Evolutionary conservation across 805 yeast genomes (phyloP).

Genomic region (Yarrowia yakushimensis): DNA sequence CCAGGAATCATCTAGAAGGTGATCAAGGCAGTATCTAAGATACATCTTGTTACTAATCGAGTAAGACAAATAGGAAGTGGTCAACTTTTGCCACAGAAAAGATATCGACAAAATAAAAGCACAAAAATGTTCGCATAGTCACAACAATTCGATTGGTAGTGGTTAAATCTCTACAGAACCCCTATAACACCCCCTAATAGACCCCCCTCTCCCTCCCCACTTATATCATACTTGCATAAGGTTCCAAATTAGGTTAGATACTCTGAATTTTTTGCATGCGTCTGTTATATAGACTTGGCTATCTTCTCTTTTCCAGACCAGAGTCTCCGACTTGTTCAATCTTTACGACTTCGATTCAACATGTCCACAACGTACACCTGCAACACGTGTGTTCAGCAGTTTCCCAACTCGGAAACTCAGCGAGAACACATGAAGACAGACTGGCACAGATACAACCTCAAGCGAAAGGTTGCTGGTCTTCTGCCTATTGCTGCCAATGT

Average conservation of each 20-base stretch:
- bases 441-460: conserved; percentile 95
- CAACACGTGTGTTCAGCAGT: conserved; percentile 81
- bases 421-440: conserved; percentile 94
- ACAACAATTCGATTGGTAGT: too few relatives aligned
- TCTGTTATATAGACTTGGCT: neutral
- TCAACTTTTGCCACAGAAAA: too few relatives aligned
- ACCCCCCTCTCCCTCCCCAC: too few relatives aligned
- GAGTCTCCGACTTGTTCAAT: neutral
- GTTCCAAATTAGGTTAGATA: neutral
- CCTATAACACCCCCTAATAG: too few relatives aligned
- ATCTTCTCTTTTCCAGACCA: neutral
- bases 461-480: conserved; percentile 82
- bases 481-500: conserved; percentile 67
- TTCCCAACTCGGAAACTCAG: conserved; percentile 78
- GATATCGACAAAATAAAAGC: too few relatives aligned
- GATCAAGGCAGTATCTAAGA: too few relatives aligned
- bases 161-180: too few relatives aligned
- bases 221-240: conserved; percentile 23
- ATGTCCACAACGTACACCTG: conserved; percentile 55
- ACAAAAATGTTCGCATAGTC: too few relatives aligned
- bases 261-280: conserved; percentile 21
- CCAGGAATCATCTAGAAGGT: too few relatives aligned
- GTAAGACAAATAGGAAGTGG: too few relatives aligned
- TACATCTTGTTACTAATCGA: too few relatives aligned
- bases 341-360: neutral